Evolutionary conservation across 495 filamentous ascomycete species (phyloP).

Genomic region (Corynascus novoguineensis): DNA sequence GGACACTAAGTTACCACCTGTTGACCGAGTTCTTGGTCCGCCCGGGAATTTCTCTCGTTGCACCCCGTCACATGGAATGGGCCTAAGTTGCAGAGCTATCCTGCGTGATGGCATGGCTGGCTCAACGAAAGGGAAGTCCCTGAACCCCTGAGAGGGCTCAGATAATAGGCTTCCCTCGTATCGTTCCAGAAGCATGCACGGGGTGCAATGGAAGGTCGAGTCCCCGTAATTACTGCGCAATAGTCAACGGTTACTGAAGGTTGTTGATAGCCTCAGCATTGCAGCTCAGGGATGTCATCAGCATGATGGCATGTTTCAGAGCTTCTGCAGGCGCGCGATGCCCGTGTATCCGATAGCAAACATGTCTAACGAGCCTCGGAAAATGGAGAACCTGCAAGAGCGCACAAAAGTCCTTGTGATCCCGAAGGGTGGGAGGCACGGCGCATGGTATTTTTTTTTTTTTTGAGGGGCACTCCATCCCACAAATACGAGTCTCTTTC

Average conservation of each 20-base stretch:
- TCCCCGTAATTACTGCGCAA: no score
- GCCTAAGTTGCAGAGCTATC: not conserved
- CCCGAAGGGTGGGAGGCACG: not conserved
- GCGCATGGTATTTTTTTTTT: not conserved
- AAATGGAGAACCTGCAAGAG: not conserved
- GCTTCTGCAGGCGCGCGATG: not conserved
- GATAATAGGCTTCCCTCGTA: not conserved
- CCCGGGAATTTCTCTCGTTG: no score
- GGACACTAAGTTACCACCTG: no score
- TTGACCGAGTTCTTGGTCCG: no score
- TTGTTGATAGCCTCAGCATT: not conserved
- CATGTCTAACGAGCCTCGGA: not conserved
- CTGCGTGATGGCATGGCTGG: no score
- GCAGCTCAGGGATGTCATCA: not conserved
- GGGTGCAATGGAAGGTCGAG: no score
- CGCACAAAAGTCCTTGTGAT: not conserved
- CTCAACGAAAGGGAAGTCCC: no score
- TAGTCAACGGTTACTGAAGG: not conserved
- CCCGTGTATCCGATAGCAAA: not conserved
- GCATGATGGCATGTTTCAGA: not conserved
- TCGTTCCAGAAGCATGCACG: no score
- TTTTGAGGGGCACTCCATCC: not conserved
- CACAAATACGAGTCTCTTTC: not conserved
- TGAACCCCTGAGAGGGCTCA: no score
- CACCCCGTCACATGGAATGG: not conserved